phyloP scores from a whole-genome alignment of 805 yeast genomes.

The Saccharomyces eubayanus region DNA sequence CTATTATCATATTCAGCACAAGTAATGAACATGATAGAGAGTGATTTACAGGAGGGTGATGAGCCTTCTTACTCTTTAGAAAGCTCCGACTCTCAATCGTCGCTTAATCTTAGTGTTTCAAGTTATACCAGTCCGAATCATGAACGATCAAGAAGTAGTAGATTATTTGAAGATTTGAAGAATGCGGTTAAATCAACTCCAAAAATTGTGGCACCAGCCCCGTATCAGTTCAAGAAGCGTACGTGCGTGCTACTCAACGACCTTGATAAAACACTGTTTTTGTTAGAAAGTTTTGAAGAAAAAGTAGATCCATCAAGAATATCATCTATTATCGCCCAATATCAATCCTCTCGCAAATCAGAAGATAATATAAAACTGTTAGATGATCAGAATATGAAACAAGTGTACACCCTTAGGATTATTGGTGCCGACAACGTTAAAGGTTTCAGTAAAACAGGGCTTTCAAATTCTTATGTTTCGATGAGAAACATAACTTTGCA shows the following conservation, averaged over 20 bases:
- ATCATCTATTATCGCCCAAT: not conserved
- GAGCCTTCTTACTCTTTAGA: conserved; percentile 16
- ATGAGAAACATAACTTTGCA: conserved; percentile 48
- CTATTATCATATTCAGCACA: conserved; percentile 42
- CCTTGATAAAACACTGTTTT: conserved; percentile 41
- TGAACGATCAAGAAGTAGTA: conserved; percentile 26
- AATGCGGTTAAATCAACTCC: conserved; percentile 38
- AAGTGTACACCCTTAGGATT: conserved; percentile 55
- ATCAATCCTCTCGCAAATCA: not conserved
- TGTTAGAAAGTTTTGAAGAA: conserved; percentile 1
- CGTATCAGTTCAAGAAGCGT: conserved; percentile 49
- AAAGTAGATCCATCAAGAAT: conserved; percentile 3
- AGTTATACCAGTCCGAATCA: conserved; percentile 3
- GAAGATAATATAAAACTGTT: conserved; percentile 10
- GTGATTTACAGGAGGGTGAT: conserved; percentile 29
- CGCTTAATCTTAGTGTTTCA: not conserved
- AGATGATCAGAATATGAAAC: conserved; percentile 29
- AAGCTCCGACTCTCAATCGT: not conserved
- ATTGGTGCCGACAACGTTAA: conserved; percentile 55
- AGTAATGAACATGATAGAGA: conserved; percentile 31
- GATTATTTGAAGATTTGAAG: conserved; percentile 46
- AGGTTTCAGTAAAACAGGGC: conserved; percentile 39
- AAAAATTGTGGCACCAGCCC: conserved; percentile 37
- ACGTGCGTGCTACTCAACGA: conserved; percentile 77
- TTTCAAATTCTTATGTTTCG: conserved; percentile 52